Evolutionary conservation across 768 basidiomycete species (phyloP).

Genomic region (Filobasidium wieringae): DNA sequence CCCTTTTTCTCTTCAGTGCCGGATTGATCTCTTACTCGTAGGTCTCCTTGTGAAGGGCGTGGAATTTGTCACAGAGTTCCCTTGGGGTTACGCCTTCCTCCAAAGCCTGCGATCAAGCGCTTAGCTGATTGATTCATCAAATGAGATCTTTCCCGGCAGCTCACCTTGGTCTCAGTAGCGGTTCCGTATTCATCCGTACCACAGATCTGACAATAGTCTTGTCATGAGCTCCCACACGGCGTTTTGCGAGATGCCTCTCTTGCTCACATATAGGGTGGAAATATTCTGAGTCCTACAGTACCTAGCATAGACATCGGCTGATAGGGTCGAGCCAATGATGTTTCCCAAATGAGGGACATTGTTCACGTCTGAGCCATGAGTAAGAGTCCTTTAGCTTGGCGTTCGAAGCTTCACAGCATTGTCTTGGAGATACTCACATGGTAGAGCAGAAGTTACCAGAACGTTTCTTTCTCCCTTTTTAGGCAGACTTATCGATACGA

Average conservation of each 20-base stretch:
- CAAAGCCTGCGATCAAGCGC: slow-evolving; percentile 20
- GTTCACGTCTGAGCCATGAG: slow-evolving; percentile 46
- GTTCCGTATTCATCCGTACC: slow-evolving; percentile 99
- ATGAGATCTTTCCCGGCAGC: not conserved
- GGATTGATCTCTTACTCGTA: slow-evolving; percentile 51
- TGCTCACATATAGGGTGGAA: slow-evolving; percentile 59
- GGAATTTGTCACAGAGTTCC: slow-evolving; percentile 74
- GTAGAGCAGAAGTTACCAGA: slow-evolving; percentile 86
- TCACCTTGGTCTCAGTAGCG: slow-evolving; percentile 91
- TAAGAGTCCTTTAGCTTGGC: not conserved
- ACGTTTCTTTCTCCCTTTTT: slow-evolving; percentile 77
- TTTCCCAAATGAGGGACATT: slow-evolving; percentile 90
- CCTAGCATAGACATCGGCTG: slow-evolving; percentile 93
- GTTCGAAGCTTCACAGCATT: not conserved
- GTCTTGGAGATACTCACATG: slow-evolving; percentile 42
- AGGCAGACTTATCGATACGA: too few relatives aligned
- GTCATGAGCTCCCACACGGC: not conserved
- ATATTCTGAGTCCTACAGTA: slow-evolving; percentile 67
- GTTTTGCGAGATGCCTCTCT: not conserved
- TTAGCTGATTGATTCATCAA: not conserved
- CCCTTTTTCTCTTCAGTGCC: not conserved
- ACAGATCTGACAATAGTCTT: slow-evolving; percentile 47
- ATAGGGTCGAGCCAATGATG: slow-evolving; percentile 59
- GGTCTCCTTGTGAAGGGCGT: slow-evolving; percentile 74
- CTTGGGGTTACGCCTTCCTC: slow-evolving; percentile 39